Conservation (phyloP, 306 rosid species). For the Quercus suber region DNA sequence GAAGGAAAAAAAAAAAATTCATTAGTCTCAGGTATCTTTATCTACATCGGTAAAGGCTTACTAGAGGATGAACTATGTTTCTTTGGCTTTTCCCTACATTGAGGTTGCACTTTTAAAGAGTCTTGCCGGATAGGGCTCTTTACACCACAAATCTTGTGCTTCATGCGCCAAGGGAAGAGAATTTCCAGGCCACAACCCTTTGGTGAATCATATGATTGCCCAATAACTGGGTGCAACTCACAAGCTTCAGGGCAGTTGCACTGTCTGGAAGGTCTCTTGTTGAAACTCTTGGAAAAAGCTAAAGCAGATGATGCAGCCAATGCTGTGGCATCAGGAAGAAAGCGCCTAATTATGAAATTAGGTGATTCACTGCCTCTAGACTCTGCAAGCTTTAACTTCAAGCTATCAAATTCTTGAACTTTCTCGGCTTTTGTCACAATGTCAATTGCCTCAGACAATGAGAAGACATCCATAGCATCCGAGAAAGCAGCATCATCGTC, state of each 20-base stretch:
- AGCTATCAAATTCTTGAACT: slow-evolving; percentile 21
- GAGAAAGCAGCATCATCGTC: slow-evolving; percentile 33
- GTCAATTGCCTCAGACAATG: slow-evolving; percentile 83
- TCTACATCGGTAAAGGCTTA: slow-evolving; percentile 34
- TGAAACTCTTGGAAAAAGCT: slow-evolving; percentile 15
- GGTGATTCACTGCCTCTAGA: slow-evolving; percentile 51
- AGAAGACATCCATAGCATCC: slow-evolving; percentile 59
- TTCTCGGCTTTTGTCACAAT: slow-evolving; percentile 57
- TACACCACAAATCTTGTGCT: slow-evolving; percentile 65
- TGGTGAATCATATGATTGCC: slow-evolving; percentile 42
- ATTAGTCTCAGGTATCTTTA: slow-evolving; percentile 9
- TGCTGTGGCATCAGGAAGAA: slow-evolving; percentile 83
- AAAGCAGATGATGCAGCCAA: slow-evolving; percentile 62
- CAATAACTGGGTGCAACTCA: slow-evolving; percentile 5
- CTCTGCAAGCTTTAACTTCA: slow-evolving; percentile 51
- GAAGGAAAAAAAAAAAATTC: neutral
- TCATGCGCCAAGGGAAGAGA: slow-evolving; percentile 67
- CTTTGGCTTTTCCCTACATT: slow-evolving; percentile 29
- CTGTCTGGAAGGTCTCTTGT: slow-evolving; percentile 21
- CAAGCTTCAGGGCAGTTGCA: slow-evolving; percentile 29
- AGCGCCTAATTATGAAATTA: slow-evolving; percentile 72
- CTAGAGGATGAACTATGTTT: slow-evolving; percentile 28
- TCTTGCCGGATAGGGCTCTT: slow-evolving; percentile 51
- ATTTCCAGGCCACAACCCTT: slow-evolving; percentile 66
- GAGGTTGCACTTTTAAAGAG: slow-evolving; percentile 34